Base-by-base conservation (phyloP, 768 basidiomycete species). In the Postia placenta region DNA sequence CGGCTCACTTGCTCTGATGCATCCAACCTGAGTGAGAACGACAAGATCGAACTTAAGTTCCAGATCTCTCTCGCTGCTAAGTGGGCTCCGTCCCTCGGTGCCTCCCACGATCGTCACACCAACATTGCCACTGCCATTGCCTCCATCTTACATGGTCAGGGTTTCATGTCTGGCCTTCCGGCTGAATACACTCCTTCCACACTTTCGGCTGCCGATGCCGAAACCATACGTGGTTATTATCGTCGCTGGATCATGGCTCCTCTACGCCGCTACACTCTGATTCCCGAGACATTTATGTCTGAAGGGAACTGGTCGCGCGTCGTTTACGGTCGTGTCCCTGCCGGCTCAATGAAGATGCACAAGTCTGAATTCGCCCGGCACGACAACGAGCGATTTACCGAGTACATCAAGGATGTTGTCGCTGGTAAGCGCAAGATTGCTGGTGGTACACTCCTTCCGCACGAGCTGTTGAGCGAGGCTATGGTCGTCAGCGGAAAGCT, bases 391-490 rank as follows among this genome's bases (percentile, higher is more conserved):
- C 69, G 86, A 5, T 87, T 87, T 65, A 60, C 75, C 52, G 56
- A 65, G 46, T 88, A 83, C 60, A 70, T 88, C 3, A 53, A 66
- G 3, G 69, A 71, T 2, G 82, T 87, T 23, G 76, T 81, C 56
- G 62, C 60, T 1, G 83, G 83, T 1, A 72, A 72, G 59, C 69
- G 63, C 56, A 68, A 56, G 22, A 83, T 88, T 51, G 79, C 78
- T 42, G 86, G 85, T 4, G 83, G 83, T 3, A 80, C 80, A 3
- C 74, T 87, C 15, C 63, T 83, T 51, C 85, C 86, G 1, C 82
- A 87, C 54, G 69, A 79, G 58, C 68, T 86, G 26, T 67, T 82
- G 15, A 61, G 58, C 5, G 66, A 80, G 52, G 71, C 73, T 0
- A 22, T 49, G 40, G 11, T 48, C 50, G 24, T 42, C 11, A 5